Evolutionary conservation across 805 yeast species (phyloP), one percentile per base, ranked within the genome.

Genomic region (Nakazawaea wickerhamii): DNA sequence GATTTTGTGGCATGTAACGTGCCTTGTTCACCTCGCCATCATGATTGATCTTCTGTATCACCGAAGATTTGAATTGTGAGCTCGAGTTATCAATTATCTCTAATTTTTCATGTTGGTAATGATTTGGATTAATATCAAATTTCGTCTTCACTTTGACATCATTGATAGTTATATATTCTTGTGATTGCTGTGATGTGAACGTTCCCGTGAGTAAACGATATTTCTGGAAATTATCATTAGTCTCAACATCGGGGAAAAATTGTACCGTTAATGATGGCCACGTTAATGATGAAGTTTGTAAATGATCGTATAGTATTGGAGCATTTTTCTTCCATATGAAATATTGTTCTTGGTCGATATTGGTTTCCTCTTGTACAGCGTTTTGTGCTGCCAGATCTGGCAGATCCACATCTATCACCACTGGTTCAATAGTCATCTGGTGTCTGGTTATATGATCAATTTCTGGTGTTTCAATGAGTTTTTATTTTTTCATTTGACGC

Each of bases 1-100:
- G 93, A 53, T 90, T 90, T 50, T 84, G 91, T 0, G 96, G 95
- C 79, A 85, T 76, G 53, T 75, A 77, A 28, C 82, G 68, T 0
- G 84, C 80, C 47, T 76, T 73, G 55, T 87, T 86, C 43, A 89
- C 81, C 49, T 83, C 93, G 2, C 86, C 89, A 1, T 64, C 58
- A 50, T 80, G 88, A 26, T 74, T 68, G n/a, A 85, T 79, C 35
- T 73, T 71, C 59, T 85, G 95, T 4, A 69, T 48, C 25, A 70
- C 57, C 32, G 59, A 58, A 15, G 74, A 57, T 40, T 70, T 62
- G 11, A 60, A 49, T 48, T 60, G 40, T 1, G 68, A 65, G 6
- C 60, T 49, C 48, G 62, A 69, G 21, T 23, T 38, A 14, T 47
- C 33, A 15, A 44, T 35, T 25, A 64, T 61, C 40, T 64, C 68